Evolutionary conservation across 352 stramenopile genomes (phyloP).

Genomic region (Globisporangium perplexum): DNA sequence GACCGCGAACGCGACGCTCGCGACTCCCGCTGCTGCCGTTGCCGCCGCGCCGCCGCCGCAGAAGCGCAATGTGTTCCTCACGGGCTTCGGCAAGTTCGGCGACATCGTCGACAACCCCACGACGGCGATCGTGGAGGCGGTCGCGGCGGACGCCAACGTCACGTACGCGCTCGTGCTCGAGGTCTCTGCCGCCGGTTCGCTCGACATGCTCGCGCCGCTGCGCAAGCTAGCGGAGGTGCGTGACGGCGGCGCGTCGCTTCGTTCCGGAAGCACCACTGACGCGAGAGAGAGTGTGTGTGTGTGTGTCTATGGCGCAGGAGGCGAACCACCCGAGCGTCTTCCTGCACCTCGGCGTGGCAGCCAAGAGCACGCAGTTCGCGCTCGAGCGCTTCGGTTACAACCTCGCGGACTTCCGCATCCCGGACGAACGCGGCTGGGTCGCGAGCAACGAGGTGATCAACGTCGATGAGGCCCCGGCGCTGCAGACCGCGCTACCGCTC

Average conservation of each 20-base stretch:
- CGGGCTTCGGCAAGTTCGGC: conserved; percentile 82
- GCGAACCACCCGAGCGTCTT: conserved; percentile 48
- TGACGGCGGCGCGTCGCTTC: too few relatives aligned
- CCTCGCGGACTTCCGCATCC: conserved; percentile 72
- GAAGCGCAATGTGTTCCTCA: conserved; percentile 67
- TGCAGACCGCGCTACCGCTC: conserved; percentile 50
- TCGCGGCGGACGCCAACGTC: conserved; percentile 56
- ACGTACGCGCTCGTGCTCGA: conserved; percentile 67
- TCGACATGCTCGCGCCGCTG: conserved; percentile 32
- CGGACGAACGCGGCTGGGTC: conserved; percentile 67
- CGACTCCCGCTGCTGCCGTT: not conserved
- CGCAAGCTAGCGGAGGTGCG: conserved; percentile 30
- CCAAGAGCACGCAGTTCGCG: conserved; percentile 32
- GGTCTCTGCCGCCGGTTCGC: conserved; percentile 42
- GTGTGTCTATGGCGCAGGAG: conserved; percentile 21
- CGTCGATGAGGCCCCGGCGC: conserved; percentile 30
- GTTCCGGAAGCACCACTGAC: not conserved
- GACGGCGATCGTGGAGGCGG: conserved; percentile 43
- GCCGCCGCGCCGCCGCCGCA: conserved; percentile 7
- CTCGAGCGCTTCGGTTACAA: conserved; percentile 79
- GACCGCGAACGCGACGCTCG: conserved; percentile 12
- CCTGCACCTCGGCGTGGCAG: conserved; percentile 67
- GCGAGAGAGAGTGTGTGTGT: too few relatives aligned
- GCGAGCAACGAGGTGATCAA: conserved; percentile 48
- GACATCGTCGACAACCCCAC: conserved; percentile 82